Conservation (phyloP, 73 alveolate species). For the Blepharisma stoltei region DNA sequence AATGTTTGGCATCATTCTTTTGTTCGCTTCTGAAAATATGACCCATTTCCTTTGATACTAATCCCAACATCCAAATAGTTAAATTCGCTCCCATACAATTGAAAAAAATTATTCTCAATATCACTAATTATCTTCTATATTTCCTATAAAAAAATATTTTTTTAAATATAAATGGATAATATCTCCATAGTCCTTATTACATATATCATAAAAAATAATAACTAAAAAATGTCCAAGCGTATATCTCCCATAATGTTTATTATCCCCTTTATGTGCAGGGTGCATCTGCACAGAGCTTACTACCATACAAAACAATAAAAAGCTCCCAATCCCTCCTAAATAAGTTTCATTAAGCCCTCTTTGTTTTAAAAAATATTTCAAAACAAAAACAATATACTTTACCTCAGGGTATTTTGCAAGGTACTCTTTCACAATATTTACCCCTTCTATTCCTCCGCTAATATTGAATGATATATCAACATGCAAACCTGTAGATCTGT, state of each 20-base stretch:
- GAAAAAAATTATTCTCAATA: constrained; percentile 81
- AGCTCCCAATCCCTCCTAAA: constrained; percentile 95
- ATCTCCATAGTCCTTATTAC: no score
- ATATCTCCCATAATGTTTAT: constrained; percentile 46
- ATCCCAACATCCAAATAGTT: constrained; percentile 80
- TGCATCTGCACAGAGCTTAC: constrained; percentile 60
- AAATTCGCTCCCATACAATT: constrained; percentile 82
- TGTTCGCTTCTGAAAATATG: constrained; percentile 29
- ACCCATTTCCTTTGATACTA: constrained; percentile 82
- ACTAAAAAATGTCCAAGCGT: constrained; percentile 82
- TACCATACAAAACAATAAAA: constrained; percentile 74
- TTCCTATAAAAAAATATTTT: no score
- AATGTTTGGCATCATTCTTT: not conserved
- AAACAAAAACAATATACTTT: constrained; percentile 65
- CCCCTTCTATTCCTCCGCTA: constrained; percentile 75
- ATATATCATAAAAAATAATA: no score
- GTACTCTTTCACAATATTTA: constrained; percentile 67
- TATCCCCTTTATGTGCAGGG: constrained; percentile 42
- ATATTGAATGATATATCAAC: constrained; percentile 90
- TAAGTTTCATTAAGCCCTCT: constrained; percentile 86
- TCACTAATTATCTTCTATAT: no score
- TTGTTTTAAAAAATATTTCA: constrained; percentile 83
- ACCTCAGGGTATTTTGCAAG: constrained; percentile 76
- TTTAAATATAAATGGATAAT: no score
- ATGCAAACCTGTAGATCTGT: constrained; percentile 56